Conservation (phyloP, 2,329 filamentous ascomycete species). For the Lasiodiplodia sp. region DNA sequence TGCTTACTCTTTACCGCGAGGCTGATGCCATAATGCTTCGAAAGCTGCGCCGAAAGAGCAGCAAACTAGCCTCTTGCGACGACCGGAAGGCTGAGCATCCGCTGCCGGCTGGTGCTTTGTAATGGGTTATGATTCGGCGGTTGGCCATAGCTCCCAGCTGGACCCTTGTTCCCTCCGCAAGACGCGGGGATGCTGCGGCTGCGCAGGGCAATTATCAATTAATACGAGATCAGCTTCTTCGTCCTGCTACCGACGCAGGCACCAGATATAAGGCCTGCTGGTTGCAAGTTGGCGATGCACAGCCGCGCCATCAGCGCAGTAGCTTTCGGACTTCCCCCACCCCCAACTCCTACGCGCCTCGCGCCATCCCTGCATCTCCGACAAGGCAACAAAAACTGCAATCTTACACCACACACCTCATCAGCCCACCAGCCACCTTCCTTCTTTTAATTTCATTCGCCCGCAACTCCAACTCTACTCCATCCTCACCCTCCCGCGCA, state of each 20-base stretch:
- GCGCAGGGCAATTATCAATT: background rate
- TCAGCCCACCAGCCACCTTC: background rate
- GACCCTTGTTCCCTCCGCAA: slow-evolving; percentile 5
- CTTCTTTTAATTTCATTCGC: background rate
- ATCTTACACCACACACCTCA: background rate
- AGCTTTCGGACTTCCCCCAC: slow-evolving; percentile 25
- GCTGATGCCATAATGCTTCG: background rate
- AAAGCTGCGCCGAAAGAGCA: background rate
- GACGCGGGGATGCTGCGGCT: background rate
- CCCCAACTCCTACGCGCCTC: slow-evolving; percentile 15
- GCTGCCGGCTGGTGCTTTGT: slow-evolving; percentile 20
- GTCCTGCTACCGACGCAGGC: no score
- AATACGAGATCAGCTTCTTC: no score
- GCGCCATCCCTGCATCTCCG: slow-evolving; percentile 16
- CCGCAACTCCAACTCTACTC: background rate
- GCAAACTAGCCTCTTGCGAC: background rate
- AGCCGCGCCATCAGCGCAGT: background rate
- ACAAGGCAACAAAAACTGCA: slow-evolving; percentile 15
- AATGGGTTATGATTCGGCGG: background rate
- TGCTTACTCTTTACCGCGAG: background rate
- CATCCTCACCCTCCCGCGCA: background rate
- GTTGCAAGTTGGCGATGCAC: background rate
- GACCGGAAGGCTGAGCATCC: background rate
- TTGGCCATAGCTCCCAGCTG: slow-evolving; percentile 25
- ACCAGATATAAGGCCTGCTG: no score